phyloP scores from a whole-genome alignment of 495 filamentous ascomycete genomes.

The Hypomontagnella monticulosa region DNA sequence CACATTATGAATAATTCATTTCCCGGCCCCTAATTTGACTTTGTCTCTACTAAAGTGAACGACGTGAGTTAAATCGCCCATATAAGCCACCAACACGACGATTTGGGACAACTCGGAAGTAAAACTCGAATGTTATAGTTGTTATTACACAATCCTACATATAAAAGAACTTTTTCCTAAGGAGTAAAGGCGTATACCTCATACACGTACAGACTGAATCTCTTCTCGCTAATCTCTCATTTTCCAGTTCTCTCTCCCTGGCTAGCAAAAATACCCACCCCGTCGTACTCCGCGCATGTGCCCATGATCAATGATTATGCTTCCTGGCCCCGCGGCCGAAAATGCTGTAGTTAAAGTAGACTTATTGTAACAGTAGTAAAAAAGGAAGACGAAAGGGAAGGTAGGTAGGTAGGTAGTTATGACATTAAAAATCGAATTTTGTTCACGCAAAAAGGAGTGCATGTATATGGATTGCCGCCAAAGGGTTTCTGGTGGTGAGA shows the following conservation, averaged over 20 bases:
- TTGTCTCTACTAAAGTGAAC: too few relatives aligned
- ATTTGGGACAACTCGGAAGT: too few relatives aligned
- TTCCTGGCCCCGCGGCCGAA: too few relatives aligned
- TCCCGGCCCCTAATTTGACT: too few relatives aligned
- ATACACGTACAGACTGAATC: slow-evolving; percentile 6
- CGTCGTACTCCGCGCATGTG: too few relatives aligned
- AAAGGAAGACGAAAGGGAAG: background rate
- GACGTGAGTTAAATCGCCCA: too few relatives aligned
- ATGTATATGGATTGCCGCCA: background rate
- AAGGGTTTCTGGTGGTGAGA: background rate
- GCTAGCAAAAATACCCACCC: background rate
- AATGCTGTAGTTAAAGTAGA: too few relatives aligned
- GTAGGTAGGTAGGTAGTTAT: slow-evolving; percentile 1
- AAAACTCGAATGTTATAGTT: slow-evolving; percentile 1
- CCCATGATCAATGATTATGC: too few relatives aligned
- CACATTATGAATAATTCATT: too few relatives aligned
- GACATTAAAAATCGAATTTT: background rate
- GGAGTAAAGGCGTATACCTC: slow-evolving; percentile 21
- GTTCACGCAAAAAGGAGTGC: background rate
- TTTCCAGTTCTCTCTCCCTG: background rate
- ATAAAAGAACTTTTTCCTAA: slow-evolving; percentile 1
- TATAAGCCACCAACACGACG: too few relatives aligned
- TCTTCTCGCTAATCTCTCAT: background rate
- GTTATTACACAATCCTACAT: slow-evolving; percentile 30
- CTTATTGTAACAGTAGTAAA: too few relatives aligned